phyloP scores from a whole-genome alignment of 768 basidiomycete genomes.

The Dentipellis sp. region DNA sequence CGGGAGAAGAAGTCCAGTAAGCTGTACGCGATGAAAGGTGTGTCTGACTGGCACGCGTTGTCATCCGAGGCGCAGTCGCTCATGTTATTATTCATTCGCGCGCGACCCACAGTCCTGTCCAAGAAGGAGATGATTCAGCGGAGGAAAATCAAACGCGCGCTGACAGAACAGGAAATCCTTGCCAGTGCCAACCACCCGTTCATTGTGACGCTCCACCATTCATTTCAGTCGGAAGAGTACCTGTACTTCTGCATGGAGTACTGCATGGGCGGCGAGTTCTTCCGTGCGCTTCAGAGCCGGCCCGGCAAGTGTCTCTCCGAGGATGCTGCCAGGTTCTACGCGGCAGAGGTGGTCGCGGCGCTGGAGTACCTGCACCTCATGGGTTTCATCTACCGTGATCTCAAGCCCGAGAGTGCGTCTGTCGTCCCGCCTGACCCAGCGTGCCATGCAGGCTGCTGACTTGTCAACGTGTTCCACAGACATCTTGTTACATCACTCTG shows the following conservation, averaged over 20 bases:
- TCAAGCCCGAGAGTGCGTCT: slow-evolving; percentile 95
- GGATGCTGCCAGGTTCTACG: slow-evolving; percentile 94
- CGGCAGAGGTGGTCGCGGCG: slow-evolving; percentile 96
- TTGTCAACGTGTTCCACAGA: slow-evolving; percentile 37
- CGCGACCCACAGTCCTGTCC: slow-evolving; percentile 65
- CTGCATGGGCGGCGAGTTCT: slow-evolving; percentile 99
- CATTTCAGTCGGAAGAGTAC: slow-evolving; percentile 97
- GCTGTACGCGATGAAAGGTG: slow-evolving; percentile 99
- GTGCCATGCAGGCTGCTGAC: neutral
- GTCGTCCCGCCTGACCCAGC: neutral
- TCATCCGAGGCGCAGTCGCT: neutral
- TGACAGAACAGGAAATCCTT: slow-evolving; percentile 98
- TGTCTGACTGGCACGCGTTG: slow-evolving; percentile 19
- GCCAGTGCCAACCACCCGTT: slow-evolving; percentile 99
- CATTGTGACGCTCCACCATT: slow-evolving; percentile 98
- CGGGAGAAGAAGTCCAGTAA: slow-evolving; percentile 96
- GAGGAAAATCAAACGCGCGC: slow-evolving; percentile 97
- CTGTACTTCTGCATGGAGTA: slow-evolving; percentile 99
- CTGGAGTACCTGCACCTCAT: slow-evolving; percentile 98
- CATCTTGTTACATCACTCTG: slow-evolving; percentile 93
- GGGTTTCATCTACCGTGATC: slow-evolving; percentile 98
- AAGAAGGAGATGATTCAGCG: slow-evolving; percentile 99
- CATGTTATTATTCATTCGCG: neutral
- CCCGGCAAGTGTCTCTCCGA: slow-evolving; percentile 96
- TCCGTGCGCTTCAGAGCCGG: slow-evolving; percentile 90